Evolutionary conservation across 768 basidiomycete genomes (phyloP), one percentile per base, ranked within the genome.

Genomic region (Phylloporus sp.): DNA sequence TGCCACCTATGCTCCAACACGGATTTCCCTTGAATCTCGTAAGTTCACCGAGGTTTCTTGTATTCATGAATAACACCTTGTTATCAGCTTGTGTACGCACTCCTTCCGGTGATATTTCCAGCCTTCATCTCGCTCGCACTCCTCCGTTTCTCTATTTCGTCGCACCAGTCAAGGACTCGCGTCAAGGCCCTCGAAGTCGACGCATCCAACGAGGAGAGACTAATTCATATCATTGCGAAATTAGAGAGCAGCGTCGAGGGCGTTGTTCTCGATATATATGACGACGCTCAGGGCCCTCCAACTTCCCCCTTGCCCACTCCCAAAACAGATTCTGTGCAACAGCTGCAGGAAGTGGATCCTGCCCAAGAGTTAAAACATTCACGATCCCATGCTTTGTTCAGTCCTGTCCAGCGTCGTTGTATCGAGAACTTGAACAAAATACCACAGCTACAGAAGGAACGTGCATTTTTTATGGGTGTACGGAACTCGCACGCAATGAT

Each of bases 11-110:
- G 32, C 70, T 86, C 0, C 80, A 82, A 53, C 71, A 79, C 32
- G 64, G 68, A 1, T 89, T 89, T 54, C 91, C 90, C 3, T 67
- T 81, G 47, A 93, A 91, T 61, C 46, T 91, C 16, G 86, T 92
- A 58, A 50, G 85, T 70, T 8, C 3, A 11, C 35, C 32, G 26
- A 24, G 6, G 9, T 16, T 45, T 42, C 42, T 29, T 46, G 18
- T 24, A 11, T 18, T 50, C 16, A 53, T 40, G 32, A 26, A 56
- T 49, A 45, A 11, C 44, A 24, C 35, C 27, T 49, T 38, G 23
- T 32, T n/a, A 28, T 12, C 55, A 86, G 85, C 49, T 80, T 12
- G 44, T 86, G 4, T 81, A 82, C 56, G 49, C 72, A 1, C 50
- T 80, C 16, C 67, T 90, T 10, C 91, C 91, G 0, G 38, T 92